A percentile compares a stretch with the other conserved stretches of the same genome.
Evolutionary conservation across 768 basidiomycete genomes (phyloP).

Genomic region (Rhodotorula taiwanensis): DNA sequence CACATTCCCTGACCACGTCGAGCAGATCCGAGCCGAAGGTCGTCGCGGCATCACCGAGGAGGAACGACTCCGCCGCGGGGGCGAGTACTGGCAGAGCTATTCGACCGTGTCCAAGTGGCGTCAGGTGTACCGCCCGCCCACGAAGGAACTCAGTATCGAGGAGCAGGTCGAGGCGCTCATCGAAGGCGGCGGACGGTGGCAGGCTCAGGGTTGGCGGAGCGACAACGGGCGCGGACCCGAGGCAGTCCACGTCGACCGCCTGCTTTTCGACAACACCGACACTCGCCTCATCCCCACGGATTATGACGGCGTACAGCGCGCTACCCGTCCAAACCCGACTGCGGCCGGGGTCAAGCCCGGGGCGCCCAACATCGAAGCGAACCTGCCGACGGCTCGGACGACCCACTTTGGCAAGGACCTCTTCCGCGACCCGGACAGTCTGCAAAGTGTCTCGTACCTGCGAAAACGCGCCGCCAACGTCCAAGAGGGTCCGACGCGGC

Average conservation of each 20-base stretch:
- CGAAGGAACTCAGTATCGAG: slow-evolving; percentile 57
- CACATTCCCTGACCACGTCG: slow-evolving; percentile 81
- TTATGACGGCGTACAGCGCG: not conserved
- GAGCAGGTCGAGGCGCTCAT: slow-evolving; percentile 85
- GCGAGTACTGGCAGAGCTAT: slow-evolving; percentile 51
- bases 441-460: slow-evolving; percentile 15
- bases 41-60: slow-evolving; percentile 43
- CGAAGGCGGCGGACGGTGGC: slow-evolving; percentile 56
- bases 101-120: slow-evolving; percentile 85
- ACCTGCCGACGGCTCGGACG: slow-evolving; percentile 26
- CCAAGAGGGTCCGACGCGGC: slow-evolving; percentile 26
- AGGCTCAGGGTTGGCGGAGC: slow-evolving; percentile 20
- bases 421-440: slow-evolving; percentile 33
- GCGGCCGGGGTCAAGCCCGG: slow-evolving; percentile 20
- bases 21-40: slow-evolving; percentile 55
- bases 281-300: slow-evolving; percentile 3
- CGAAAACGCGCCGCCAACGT: slow-evolving; percentile 17
- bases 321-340: not conserved
- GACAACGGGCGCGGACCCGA: slow-evolving; percentile 27
- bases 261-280: slow-evolving; percentile 51
- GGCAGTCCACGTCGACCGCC: slow-evolving; percentile 22
- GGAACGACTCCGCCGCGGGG: slow-evolving; percentile 42
- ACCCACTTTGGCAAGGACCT: slow-evolving; percentile 36
- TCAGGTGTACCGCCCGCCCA: slow-evolving; percentile 62
- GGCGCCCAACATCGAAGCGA: slow-evolving; percentile 14